Evolutionary conservation across 441 rosid genomes (phyloP).

Genomic region (Raphanus hybrid): DNA sequence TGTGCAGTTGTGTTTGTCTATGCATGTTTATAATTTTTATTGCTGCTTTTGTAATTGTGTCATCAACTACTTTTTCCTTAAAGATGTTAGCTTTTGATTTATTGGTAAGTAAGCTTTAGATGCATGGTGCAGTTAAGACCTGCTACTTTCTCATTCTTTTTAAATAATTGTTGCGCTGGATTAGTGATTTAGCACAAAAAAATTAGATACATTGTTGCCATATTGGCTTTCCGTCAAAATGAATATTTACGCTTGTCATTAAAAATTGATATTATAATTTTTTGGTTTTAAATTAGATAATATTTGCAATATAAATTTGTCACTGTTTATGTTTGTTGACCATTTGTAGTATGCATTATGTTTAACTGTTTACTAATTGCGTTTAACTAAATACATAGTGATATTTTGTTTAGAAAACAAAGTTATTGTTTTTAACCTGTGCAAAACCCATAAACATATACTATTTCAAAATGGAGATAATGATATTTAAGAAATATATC

Average conservation of each 20-base stretch:
- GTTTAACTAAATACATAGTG: background rate
- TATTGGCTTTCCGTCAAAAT: background rate
- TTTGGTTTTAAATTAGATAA: background rate
- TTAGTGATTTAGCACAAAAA: background rate
- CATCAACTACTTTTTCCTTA: constrained; percentile 4
- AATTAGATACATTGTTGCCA: background rate
- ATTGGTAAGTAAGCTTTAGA: background rate
- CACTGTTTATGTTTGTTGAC: background rate
- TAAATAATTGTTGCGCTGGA: background rate
- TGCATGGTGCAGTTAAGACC: background rate
- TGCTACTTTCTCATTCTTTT: background rate
- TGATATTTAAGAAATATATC: background rate
- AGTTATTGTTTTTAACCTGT: background rate
- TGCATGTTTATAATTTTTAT: constrained; percentile 10
- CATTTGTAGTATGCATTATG: background rate
- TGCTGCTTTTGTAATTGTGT: constrained; percentile 12
- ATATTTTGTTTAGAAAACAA: background rate
- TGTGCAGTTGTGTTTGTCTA: constrained; percentile 22
- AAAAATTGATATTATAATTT: background rate
- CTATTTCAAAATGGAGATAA: background rate
- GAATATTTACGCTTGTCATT: background rate
- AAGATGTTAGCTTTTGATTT: constrained; percentile 16
- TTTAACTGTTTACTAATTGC: background rate
- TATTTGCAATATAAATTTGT: background rate
- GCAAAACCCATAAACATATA: background rate